Percentiles rank a stretch among this genome's conserved stretches.
These are phyloP conservation scores for Epichloe brachyelytri DNA, from an alignment of 2,329 filamentous ascomycete genomes.

Conservation along the genomic window DNA sequence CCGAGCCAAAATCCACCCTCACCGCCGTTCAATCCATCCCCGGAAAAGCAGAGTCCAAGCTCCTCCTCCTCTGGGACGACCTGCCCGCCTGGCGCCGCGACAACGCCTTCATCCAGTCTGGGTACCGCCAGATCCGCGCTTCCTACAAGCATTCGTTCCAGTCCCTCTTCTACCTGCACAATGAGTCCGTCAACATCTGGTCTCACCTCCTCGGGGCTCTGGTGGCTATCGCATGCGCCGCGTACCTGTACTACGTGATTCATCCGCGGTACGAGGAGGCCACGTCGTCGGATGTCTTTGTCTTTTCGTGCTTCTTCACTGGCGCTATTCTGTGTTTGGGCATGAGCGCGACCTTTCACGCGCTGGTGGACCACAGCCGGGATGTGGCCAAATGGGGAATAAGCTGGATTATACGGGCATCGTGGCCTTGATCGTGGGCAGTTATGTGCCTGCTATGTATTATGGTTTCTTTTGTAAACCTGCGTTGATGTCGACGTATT, in stretches of 20 bases:
- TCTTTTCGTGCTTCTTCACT: slow-evolving; percentile 66
- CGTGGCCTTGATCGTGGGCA: slow-evolving; percentile 80
- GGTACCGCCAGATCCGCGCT: slow-evolving; percentile 39
- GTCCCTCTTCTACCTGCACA: slow-evolving; percentile 43
- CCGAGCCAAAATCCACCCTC: slow-evolving; percentile 11
- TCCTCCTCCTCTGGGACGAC: slow-evolving; percentile 44
- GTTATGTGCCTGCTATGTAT: slow-evolving; percentile 77
- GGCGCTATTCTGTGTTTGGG: slow-evolving; percentile 62
- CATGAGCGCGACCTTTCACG: slow-evolving; percentile 77
- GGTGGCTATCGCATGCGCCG: slow-evolving; percentile 36
- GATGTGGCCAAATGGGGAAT: slow-evolving; percentile 68
- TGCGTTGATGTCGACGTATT: slow-evolving; percentile 54
- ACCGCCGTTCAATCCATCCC: slow-evolving; percentile 22
- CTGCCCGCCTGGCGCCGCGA: slow-evolving; percentile 47
- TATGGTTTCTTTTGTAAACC: slow-evolving; percentile 71
- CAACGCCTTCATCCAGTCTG: slow-evolving; percentile 41
- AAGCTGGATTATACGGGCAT: slow-evolving; percentile 93
- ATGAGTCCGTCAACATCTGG: slow-evolving; percentile 52
- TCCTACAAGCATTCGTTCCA: slow-evolving; percentile 32
- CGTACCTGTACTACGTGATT: slow-evolving; percentile 43
- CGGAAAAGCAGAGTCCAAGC: slow-evolving; percentile 24
- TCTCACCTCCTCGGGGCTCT: slow-evolving; percentile 53
- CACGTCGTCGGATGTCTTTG: slow-evolving; percentile 49
- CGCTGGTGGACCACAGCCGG: slow-evolving; percentile 73
- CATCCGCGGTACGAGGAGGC: slow-evolving; percentile 54